phyloP scores from a whole-genome alignment of 106 monocot genomes.

The Dendrobium huoshanense region DNA sequence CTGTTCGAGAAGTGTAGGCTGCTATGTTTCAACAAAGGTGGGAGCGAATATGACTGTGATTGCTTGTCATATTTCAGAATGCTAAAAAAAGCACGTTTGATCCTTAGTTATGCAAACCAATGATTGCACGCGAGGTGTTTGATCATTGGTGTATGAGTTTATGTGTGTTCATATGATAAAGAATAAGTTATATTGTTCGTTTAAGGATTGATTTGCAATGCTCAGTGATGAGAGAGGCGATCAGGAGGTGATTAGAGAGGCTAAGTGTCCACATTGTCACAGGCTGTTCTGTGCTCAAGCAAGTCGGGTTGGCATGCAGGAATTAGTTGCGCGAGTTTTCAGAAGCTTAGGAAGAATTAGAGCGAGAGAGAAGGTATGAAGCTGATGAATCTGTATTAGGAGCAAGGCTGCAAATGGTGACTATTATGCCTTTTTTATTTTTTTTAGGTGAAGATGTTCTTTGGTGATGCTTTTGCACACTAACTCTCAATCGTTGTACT shows the following conservation, averaged over 20 bases:
- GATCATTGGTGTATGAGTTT: conserved; percentile 37
- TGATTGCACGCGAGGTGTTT: conserved; percentile 19
- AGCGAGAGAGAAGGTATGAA: too few relatives aligned
- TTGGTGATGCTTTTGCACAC: too few relatives aligned
- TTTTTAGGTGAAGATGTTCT: too few relatives aligned
- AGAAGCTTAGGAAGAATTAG: too few relatives aligned
- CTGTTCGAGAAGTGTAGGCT: conserved; percentile 29
- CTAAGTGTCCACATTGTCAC: conserved; percentile 35
- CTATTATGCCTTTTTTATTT: too few relatives aligned
- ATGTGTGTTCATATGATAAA: conserved; percentile 37
- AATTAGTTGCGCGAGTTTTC: too few relatives aligned
- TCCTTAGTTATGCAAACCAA: conserved; percentile 21
- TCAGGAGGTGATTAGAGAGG: background rate
- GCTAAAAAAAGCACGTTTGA: conserved; percentile 29
- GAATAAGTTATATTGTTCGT: conserved; percentile 54
- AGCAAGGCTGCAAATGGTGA: too few relatives aligned
- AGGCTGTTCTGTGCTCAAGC: conserved; percentile 33
- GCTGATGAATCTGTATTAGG: too few relatives aligned
- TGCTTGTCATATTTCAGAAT: conserved; percentile 27
- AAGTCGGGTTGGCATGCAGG: conserved; percentile 6
- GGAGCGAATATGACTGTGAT: conserved; percentile 21
- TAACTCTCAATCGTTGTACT: too few relatives aligned
- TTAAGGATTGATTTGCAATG: conserved; percentile 39
- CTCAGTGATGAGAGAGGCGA: conserved; percentile 21
- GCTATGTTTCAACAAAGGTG: conserved; percentile 29